phyloP scores from a whole-genome alignment of 176 grass and related monocot species.

The Avena atlantica region DNA sequence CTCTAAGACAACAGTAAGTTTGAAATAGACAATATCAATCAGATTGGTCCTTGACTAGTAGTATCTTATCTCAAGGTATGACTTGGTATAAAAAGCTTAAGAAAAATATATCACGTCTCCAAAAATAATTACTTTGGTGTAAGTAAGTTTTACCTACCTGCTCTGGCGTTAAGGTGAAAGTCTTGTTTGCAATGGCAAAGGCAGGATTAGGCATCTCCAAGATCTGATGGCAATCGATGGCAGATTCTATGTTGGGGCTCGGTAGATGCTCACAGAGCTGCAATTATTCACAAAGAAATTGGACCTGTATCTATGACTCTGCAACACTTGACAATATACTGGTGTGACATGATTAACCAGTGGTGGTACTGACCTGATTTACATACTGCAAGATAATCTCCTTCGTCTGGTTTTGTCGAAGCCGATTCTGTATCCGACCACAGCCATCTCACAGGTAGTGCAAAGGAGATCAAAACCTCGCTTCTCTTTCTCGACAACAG shows the following conservation, averaged over 20 bases:
- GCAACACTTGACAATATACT: not conserved
- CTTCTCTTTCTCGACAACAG: conserved; percentile 65
- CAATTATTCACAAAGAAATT: conserved; percentile 5
- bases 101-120: not conserved
- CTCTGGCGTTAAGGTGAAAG: conserved; percentile 75
- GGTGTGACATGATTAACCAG: not conserved
- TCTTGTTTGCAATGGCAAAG: conserved; percentile 74
- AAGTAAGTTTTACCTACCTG: conserved; percentile 50
- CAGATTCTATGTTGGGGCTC: conserved; percentile 74
- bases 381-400: conserved; percentile 74
- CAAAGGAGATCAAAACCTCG: conserved; percentile 67
- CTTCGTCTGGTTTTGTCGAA: conserved; percentile 67
- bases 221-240: conserved; percentile 67
- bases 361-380: conserved; percentile 56
- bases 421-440: conserved; percentile 91
- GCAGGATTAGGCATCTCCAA: conserved; percentile 79
- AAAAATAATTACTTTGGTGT: not conserved
- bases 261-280: conserved; percentile 87
- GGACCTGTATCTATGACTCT: not conserved
- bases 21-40: not conserved
- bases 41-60: not conserved
- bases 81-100: not conserved
- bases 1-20: not conserved
- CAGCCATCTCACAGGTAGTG: conserved; percentile 87
- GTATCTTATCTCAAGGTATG: not conserved